phyloP scores from a whole-genome alignment of 768 basidiomycete species.

The Psilocybe subaeruginosa region DNA sequence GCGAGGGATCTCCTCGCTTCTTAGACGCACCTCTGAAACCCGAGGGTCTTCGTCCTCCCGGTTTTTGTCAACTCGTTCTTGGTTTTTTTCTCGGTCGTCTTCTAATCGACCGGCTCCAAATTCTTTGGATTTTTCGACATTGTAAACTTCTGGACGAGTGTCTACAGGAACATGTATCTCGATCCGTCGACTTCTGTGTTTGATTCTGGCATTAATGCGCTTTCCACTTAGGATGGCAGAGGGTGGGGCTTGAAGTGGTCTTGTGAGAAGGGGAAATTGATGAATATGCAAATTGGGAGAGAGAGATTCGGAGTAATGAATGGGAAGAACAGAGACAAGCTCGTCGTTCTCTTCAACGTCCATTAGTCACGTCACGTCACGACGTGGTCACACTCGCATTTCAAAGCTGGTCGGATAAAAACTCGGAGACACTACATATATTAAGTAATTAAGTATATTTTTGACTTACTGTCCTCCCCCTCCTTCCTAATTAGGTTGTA shows the following conservation, averaged over 20 bases:
- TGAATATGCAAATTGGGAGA: constrained; percentile 72
- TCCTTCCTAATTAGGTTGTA: no score
- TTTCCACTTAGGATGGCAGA: constrained; percentile 75
- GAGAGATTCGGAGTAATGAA: constrained; percentile 69
- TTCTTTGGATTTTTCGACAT: constrained; percentile 65
- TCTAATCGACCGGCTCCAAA: constrained; percentile 68
- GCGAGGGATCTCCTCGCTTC: constrained; percentile 71
- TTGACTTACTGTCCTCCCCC: no score
- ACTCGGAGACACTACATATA: no score
- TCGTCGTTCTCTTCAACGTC: constrained; percentile 53
- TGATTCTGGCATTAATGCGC: constrained; percentile 73
- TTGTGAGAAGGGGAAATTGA: constrained; percentile 77
- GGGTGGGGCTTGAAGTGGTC: constrained; percentile 77
- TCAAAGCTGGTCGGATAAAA: background rate
- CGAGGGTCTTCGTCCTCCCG: constrained; percentile 60
- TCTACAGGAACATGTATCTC: constrained; percentile 88
- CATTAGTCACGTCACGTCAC: constrained; percentile 18
- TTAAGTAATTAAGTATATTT: no score
- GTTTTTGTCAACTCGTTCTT: constrained; percentile 48
- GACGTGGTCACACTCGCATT: background rate
- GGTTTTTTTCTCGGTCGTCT: constrained; percentile 75
- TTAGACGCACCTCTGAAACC: constrained; percentile 69
- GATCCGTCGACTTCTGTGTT: constrained; percentile 59
- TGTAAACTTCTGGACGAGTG: constrained; percentile 81
- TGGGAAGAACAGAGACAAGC: constrained; percentile 68